Base-by-base conservation (phyloP, 1,139 yeast genomes). In the Nakaseomyces uthaithaninus region DNA sequence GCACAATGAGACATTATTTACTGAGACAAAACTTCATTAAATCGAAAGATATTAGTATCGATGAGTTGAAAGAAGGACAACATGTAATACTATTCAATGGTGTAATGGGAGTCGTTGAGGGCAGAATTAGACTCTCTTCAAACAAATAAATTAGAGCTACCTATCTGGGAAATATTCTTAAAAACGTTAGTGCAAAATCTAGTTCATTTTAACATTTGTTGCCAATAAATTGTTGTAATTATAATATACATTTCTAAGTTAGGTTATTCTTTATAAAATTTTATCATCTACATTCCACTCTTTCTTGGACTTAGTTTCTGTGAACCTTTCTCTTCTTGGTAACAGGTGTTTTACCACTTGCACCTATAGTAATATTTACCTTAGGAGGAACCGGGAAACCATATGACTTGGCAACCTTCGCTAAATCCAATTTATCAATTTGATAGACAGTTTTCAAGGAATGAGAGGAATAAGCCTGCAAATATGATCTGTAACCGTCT, bases 311-410 rank as follows among this genome's bases (percentile, higher is more conserved):
- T 28, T 36, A 31, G 17, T 45, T 42, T 39, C 42, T 49, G 30
- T 47, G 45, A 27, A 47, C 45, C 43, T 46, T 57, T 42, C 61
- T 57, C 44, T 55, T 59, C 46, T 57, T 59, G 31, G 39, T 36
- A n/a, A 12, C 25, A 33, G 57, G 55, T 8, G 81, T 69, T 60
- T 79, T 78, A 15, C 93, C 93, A 60, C 94, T 83, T 37, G 95
- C 85, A 14, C 97, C 98, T 52, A 91, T 86, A 26, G 95, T 81
- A 47, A 91, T 89, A 60, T 91, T 91, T 41, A 91, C 98, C 68
- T 87, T 87, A 50, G 99, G 99, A 35, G 98, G 97, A 17, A 85
- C 81, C 38, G 82, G 80, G 66, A 93, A 91, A 5, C 99, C 99
- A 63, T 84, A 91, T 11, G 94, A 81, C 63, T 82, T 84, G 45